Evolutionary conservation across 768 basidiomycete species (phyloP), one percentile per base, ranked within the genome.

Genomic region (Termitomyces titanicus): DNA sequence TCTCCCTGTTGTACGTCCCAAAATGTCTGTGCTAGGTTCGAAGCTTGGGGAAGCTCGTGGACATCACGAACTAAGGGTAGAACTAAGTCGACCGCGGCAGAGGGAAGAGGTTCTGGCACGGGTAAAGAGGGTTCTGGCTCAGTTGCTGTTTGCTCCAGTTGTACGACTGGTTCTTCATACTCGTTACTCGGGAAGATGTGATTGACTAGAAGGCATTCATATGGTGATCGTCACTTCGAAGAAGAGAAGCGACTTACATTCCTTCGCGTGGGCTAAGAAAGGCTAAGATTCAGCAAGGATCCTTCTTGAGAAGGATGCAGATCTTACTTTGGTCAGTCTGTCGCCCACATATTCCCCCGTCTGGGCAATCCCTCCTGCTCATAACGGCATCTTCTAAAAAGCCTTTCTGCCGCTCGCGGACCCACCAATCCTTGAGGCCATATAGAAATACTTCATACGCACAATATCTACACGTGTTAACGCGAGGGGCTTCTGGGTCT

Each of bases 371-470:
- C 31, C 80, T 81, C 37, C 88, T 76, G n/a, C 68, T 77, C 61
- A 77, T 66, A n/a, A 89, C 66, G 42, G 64, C 66, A 44, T 77
- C 77, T 39, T 84, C 84, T 50, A 88, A 67, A 59, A 81, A 78
- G 15, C 86, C 89, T 62, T 84, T 88, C 70, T 75, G 78, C 27
- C 90, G 80, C 68, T 92, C 89, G 47, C 86, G 74, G 33, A 92
- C 71, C 89, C 91, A 92, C 90, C 90, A 93, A 37, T 86, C 88
- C 57, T 78, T 82, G 42, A 92, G 64, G 11, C 90, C 90, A 75
- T 83, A 89, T 3, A 92, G 72, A 17, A 92, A 73, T 2, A 91
- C 79, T 66, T 92, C 89, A 0, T 83, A 76, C 1, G 91, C 87
- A 64, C 90, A 93, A 39, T 81, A 69, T 58, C 90, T 74, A 65